Percentiles rank a stretch among this genome's conserved stretches.
Evolutionary conservation across 2,329 filamentous ascomycete species (phyloP).

Genomic region (Nothomitra cinnamomea): DNA sequence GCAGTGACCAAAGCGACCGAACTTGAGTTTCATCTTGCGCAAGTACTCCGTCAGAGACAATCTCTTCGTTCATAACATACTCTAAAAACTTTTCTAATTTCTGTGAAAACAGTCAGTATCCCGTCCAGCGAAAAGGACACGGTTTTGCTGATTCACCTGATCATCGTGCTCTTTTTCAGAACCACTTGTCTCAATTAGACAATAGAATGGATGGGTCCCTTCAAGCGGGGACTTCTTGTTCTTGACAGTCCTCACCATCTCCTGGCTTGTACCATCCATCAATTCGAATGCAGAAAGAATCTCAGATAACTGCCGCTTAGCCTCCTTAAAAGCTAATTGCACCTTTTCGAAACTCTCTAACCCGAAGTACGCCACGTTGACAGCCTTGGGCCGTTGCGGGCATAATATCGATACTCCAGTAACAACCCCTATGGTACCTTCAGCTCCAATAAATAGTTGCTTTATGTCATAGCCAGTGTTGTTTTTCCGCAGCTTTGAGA

Average conservation of each 20-base stretch:
- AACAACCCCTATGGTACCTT: conserved; percentile 89
- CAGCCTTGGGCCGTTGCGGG: conserved; percentile 68
- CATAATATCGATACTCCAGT: conserved; percentile 82
- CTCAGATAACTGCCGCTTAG: conserved; percentile 79
- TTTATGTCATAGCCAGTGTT: conserved; percentile 98
- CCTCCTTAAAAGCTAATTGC: conserved; percentile 69
- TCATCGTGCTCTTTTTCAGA: conserved; percentile 87
- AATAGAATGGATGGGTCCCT: conserved; percentile 81
- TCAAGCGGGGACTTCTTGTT: conserved; percentile 69
- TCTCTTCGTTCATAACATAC: conserved; percentile 73
- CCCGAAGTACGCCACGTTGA: conserved; percentile 92
- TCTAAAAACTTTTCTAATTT: conserved; percentile 87
- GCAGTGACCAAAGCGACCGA: conserved; percentile 72
- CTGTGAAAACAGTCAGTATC: conserved; percentile 17
- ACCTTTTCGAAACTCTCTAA: conserved; percentile 81
- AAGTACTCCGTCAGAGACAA: conserved; percentile 77
- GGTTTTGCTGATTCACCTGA: conserved; percentile 24
- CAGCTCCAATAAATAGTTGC: conserved; percentile 88
- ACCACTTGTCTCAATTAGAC: conserved; percentile 87
- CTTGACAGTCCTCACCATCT: conserved; percentile 56
- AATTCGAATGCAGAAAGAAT: conserved; percentile 96
- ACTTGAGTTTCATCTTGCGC: conserved; percentile 89
- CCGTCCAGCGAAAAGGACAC: neutral
- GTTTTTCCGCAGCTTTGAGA: conserved; percentile 84
- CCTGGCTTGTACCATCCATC: conserved; percentile 78